Percentiles rank a stretch among this genome's conserved stretches.
These are phyloP conservation scores for Calonectria pseudoturangicola DNA, from an alignment of 2,329 filamentous ascomycete species.

Conservation along the genomic window DNA sequence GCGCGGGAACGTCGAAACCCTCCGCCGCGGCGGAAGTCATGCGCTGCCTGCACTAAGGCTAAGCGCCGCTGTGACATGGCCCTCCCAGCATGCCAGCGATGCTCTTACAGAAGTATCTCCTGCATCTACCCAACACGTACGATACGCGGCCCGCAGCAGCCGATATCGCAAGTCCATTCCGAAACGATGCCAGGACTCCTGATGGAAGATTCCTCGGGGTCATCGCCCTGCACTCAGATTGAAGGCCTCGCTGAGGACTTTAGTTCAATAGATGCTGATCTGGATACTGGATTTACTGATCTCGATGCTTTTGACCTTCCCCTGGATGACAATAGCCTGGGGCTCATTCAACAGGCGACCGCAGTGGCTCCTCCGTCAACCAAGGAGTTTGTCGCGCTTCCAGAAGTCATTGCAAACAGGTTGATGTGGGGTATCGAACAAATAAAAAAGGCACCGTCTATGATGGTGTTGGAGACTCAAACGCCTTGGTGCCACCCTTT, in stretches of 20 bases:
- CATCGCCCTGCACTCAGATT: conserved; percentile 23
- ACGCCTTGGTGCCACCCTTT: conserved; percentile 72
- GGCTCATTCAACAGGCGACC: conserved; percentile 49
- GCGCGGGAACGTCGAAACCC: conserved; percentile 64
- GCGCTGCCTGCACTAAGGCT: conserved; percentile 72
- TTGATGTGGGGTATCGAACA: conserved; percentile 68
- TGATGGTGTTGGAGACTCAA: conserved; percentile 68
- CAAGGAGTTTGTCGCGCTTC: conserved; percentile 47
- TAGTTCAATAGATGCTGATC: conserved; percentile 40
- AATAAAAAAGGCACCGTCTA: conserved; percentile 68
- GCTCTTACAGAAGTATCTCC: conserved; percentile 65
- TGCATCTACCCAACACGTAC: conserved; percentile 66
- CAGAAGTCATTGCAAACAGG: conserved; percentile 57
- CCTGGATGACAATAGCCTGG: conserved; percentile 44
- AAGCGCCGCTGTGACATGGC: conserved; percentile 75
- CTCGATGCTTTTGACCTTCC: conserved; percentile 41
- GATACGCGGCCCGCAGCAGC: conserved; percentile 15
- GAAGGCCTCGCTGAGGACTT: conserved; percentile 42
- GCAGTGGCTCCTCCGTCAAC: conserved; percentile 50
- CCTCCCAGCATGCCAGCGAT: conserved; percentile 71
- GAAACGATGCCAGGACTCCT: conserved; percentile 40
- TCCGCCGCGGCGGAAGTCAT: conserved; percentile 73
- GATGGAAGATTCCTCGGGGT: conserved; percentile 33
- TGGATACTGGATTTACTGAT: conserved; percentile 42
- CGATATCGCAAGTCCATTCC: conserved; percentile 7